These are phyloP conservation scores for Termitomyces sp. DNA, from an alignment of 768 basidiomycete genomes.

Conservation along the genomic window DNA sequence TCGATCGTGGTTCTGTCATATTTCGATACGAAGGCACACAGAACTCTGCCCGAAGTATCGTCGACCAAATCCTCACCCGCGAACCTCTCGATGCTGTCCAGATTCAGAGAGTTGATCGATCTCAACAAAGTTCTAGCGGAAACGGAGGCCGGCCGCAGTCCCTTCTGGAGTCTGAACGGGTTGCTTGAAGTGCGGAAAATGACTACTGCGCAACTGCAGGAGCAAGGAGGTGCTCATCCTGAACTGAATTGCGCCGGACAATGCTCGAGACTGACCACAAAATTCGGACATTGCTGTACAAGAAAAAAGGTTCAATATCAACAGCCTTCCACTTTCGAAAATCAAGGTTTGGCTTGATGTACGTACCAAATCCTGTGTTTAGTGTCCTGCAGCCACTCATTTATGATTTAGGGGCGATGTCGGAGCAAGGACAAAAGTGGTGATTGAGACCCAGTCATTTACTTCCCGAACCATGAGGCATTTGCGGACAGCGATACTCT, in stretches of 20 bases:
- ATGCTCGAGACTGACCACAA: slow-evolving; percentile 2
- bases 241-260: not conserved
- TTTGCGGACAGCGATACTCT: not conserved
- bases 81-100: slow-evolving; percentile 9
- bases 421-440: not conserved
- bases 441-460: not conserved
- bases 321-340: slow-evolving; percentile 2
- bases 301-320: slow-evolving; percentile 5
- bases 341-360: slow-evolving; percentile 5
- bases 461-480: not conserved
- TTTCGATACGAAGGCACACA: slow-evolving; percentile 10
- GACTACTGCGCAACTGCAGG: not conserved
- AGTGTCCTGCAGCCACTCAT: not conserved
- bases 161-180: slow-evolving; percentile 3
- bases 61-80: slow-evolving; percentile 6
- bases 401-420: not conserved
- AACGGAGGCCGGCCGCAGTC: slow-evolving; percentile 8
- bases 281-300: slow-evolving; percentile 5
- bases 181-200: slow-evolving; percentile 6
- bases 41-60: slow-evolving; percentile 3
- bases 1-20: slow-evolving; percentile 7
- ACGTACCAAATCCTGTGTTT: not conserved
- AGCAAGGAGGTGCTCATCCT: not conserved
- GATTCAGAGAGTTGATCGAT: slow-evolving; percentile 10
- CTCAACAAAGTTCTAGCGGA: slow-evolving; percentile 6